phyloP scores from a whole-genome alignment of 2,329 filamentous ascomycete species.

The Bretziella fagacearum region DNA sequence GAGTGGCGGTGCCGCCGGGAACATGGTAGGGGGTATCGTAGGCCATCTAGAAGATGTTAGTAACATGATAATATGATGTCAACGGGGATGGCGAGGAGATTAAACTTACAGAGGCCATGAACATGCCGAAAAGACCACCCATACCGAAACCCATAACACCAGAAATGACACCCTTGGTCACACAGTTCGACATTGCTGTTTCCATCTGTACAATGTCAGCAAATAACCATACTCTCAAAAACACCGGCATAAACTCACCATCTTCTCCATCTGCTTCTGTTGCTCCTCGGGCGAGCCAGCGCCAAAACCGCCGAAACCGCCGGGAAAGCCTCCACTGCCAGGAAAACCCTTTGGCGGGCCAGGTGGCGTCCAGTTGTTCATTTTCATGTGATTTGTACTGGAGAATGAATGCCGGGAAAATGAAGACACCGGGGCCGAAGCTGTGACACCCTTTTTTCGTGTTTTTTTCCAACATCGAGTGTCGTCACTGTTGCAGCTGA shows the following conservation, averaged over 20 bases:
- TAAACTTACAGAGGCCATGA: conserved; percentile 79
- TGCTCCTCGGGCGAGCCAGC: conserved; percentile 14
- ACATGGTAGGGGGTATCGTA: conserved; percentile 81
- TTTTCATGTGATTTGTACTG: neutral
- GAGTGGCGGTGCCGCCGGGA: conserved; percentile 23
- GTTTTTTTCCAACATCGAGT: no score
- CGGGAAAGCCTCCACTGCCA: neutral
- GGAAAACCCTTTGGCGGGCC: conserved; percentile 5
- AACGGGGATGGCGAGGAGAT: neutral
- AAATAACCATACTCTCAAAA: neutral
- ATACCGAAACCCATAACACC: conserved; percentile 90
- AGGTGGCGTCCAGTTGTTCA: conserved; percentile 7
- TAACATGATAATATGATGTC: no score
- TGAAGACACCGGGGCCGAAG: neutral
- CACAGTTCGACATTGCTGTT: conserved; percentile 78
- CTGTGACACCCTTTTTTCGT: no score
- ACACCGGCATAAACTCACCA: conserved; percentile 7
- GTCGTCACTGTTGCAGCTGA: neutral
- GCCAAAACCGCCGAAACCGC: conserved; percentile 2
- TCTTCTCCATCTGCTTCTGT: conserved; percentile 16
- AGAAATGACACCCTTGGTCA: conserved; percentile 72
- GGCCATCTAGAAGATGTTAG: conserved; percentile 52
- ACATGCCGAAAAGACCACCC: conserved; percentile 85
- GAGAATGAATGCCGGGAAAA: neutral
- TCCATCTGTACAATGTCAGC: conserved; percentile 42